These are phyloP conservation scores for Salinomyces thailandicus DNA, from an alignment of 2,329 filamentous ascomycete species.

Conservation along the genomic window DNA sequence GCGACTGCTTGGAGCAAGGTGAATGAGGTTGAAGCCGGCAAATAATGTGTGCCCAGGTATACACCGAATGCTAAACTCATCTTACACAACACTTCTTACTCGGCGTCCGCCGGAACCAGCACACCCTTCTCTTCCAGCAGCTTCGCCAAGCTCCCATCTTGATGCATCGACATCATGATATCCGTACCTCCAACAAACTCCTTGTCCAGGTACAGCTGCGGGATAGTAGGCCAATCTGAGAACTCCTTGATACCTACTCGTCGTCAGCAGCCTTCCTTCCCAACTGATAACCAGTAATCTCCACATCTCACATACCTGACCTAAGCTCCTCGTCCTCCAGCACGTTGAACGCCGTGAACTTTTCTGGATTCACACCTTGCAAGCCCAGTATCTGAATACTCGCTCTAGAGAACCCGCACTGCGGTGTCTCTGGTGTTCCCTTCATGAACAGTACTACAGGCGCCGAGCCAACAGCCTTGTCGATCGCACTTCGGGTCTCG, in stretches of 20 bases:
- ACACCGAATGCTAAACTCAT: slow-evolving; percentile 1
- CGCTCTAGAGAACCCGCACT: slow-evolving; percentile 93
- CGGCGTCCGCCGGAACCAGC: slow-evolving; percentile 51
- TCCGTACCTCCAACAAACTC: slow-evolving; percentile 98
- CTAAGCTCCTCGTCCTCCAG: slow-evolving; percentile 82
- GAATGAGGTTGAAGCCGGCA: not conserved
- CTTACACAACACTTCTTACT: slow-evolving; percentile 3
- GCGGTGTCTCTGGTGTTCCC: slow-evolving; percentile 87
- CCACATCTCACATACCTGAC: slow-evolving; percentile 52
- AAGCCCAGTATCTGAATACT: slow-evolving; percentile 89
- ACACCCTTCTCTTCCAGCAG: slow-evolving; percentile 85
- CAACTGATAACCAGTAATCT: too few relatives aligned
- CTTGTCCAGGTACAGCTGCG: slow-evolving; percentile 88
- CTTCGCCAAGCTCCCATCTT: slow-evolving; percentile 86
- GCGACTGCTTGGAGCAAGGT: too few relatives aligned
- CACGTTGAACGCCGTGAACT: slow-evolving; percentile 98
- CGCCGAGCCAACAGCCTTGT: slow-evolving; percentile 75
- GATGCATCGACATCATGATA: slow-evolving; percentile 93
- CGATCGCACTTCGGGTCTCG: slow-evolving; percentile 71
- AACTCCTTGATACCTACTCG: slow-evolving; percentile 88
- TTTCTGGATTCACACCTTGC: slow-evolving; percentile 87
- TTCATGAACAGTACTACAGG: slow-evolving; percentile 99
- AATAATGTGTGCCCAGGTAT: too few relatives aligned
- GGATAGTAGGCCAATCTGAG: slow-evolving; percentile 98
- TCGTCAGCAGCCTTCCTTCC: slow-evolving; percentile 1